Percentiles rank a stretch among this genome's conserved stretches.
Conservation (phyloP, 2,329 filamentous ascomycete species). For the Rhexocercosporidium sp. region DNA sequence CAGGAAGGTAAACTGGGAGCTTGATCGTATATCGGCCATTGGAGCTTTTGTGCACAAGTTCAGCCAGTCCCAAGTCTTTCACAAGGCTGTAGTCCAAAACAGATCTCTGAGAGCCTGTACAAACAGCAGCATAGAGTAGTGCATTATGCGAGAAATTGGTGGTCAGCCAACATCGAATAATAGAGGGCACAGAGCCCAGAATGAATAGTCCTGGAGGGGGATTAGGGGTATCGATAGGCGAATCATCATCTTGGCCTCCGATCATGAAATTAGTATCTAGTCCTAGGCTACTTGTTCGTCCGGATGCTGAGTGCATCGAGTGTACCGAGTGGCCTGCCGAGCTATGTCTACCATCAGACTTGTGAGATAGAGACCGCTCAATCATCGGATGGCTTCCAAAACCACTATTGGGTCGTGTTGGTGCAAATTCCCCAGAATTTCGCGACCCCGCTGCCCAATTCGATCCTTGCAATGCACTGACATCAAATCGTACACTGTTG, state of each 20-base stretch:
- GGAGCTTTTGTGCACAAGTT: constrained; percentile 67
- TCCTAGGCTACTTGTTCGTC: constrained; percentile 86
- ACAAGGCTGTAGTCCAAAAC: constrained; percentile 78
- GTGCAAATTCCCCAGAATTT: constrained; percentile 82
- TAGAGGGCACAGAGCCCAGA: constrained; percentile 87
- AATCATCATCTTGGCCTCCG: constrained; percentile 67
- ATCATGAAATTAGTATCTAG: constrained; percentile 75
- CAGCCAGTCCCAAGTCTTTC: constrained; percentile 72
- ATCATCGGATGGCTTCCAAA: constrained; percentile 81
- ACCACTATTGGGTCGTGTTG: constrained; percentile 77
- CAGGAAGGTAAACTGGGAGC: constrained; percentile 85
- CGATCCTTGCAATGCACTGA: constrained; percentile 87
- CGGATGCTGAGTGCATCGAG: constrained; percentile 73
- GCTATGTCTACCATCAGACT: constrained; percentile 93
- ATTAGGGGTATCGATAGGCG: constrained; percentile 72
- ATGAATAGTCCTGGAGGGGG: constrained; percentile 86
- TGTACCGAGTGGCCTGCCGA: constrained; percentile 85
- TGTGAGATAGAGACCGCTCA: constrained; percentile 90
- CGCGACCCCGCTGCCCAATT: constrained; percentile 84
- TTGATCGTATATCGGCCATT: constrained; percentile 73
- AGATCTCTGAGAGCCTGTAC: constrained; percentile 89
- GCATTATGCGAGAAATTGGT: constrained; percentile 88
- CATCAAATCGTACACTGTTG: constrained; percentile 97
- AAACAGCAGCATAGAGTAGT: constrained; percentile 88
- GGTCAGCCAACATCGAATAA: constrained; percentile 94